Conservation (phyloP, 495 filamentous ascomycete species). For the Aspergillus steynii region DNA sequence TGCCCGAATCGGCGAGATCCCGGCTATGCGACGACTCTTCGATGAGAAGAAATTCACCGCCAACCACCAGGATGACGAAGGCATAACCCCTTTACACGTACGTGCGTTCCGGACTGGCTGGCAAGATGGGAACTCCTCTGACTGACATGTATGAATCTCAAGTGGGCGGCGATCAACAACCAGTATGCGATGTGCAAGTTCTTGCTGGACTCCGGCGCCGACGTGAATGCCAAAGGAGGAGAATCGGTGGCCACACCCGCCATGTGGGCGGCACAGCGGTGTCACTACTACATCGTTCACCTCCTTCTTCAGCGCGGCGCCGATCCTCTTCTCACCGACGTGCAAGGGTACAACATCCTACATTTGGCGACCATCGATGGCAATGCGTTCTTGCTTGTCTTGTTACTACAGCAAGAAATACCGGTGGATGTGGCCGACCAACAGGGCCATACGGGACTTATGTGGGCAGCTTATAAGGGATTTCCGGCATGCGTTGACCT, state of each 20-base stretch:
- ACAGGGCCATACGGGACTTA: constrained; percentile 86
- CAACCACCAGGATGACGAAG: constrained; percentile 81
- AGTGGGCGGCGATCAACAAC: constrained; percentile 99
- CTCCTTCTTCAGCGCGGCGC: constrained; percentile 84
- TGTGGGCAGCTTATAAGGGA: constrained; percentile 99
- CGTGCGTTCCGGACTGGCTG: constrained; percentile 23
- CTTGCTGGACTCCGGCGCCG: constrained; percentile 83
- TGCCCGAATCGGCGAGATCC: constrained; percentile 82
- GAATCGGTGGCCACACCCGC: constrained; percentile 90
- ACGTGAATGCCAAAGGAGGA: constrained; percentile 92
- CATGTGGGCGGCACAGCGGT: constrained; percentile 95
- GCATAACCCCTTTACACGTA: constrained; percentile 95
- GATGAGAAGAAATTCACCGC: constrained; percentile 77
- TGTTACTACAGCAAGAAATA: constrained; percentile 88
- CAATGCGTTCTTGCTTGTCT: constrained; percentile 86
- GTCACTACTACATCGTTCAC: constrained; percentile 82
- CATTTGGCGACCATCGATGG: constrained; percentile 97
- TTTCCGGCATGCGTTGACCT: constrained; percentile 88
- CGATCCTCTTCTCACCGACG: constrained; percentile 83
- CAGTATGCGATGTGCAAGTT: constrained; percentile 96
- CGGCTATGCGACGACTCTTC: constrained; percentile 84
- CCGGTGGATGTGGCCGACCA: constrained; percentile 87
- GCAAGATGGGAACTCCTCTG: background rate
- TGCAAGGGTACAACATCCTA: constrained; percentile 94
- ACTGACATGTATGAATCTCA: constrained; percentile 19